phyloP scores from a whole-genome alignment of 2,329 filamentous ascomycete species.

The Sporothrix curviconia region DNA sequence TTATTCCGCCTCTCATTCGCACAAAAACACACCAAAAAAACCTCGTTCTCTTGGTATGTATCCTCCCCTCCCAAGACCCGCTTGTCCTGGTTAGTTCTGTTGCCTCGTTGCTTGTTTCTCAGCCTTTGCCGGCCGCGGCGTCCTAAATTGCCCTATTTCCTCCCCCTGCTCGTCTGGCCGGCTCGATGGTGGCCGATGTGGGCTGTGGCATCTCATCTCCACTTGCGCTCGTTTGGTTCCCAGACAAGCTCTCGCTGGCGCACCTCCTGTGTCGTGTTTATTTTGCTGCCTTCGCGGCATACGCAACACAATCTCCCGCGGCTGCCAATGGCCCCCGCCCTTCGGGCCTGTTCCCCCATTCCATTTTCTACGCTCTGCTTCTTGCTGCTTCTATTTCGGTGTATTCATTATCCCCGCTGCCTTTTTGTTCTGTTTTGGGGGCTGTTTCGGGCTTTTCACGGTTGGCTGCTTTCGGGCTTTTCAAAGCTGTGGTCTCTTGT shows the following conservation, averaged over 20 bases:
- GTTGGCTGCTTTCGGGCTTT: not conserved
- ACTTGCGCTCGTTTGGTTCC: not conserved
- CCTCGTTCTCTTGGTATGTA: no score
- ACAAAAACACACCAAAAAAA: no score
- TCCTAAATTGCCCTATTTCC: no score
- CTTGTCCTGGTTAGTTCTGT: no score
- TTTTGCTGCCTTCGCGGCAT: slow-evolving; percentile 11
- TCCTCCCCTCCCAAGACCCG: no score
- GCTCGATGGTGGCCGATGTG: no score
- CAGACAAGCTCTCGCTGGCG: not conserved
- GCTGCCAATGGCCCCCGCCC: not conserved
- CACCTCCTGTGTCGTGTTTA: not conserved
- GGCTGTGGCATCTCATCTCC: no score
- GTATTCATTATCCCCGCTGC: not conserved
- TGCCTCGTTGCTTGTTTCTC: no score
- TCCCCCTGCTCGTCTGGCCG: no score
- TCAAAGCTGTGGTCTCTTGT: not conserved
- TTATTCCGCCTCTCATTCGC: no score
- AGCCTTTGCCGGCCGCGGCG: no score
- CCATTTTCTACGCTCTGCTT: not conserved
- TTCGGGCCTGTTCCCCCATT: no score
- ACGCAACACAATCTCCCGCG: slow-evolving; percentile 10
- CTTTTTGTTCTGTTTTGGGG: not conserved
- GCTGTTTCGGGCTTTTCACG: not conserved
- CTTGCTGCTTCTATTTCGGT: not conserved